Evolutionary conservation across 2,329 filamentous ascomycete genomes (phyloP).

Genomic region (Talaromyces sp.): DNA sequence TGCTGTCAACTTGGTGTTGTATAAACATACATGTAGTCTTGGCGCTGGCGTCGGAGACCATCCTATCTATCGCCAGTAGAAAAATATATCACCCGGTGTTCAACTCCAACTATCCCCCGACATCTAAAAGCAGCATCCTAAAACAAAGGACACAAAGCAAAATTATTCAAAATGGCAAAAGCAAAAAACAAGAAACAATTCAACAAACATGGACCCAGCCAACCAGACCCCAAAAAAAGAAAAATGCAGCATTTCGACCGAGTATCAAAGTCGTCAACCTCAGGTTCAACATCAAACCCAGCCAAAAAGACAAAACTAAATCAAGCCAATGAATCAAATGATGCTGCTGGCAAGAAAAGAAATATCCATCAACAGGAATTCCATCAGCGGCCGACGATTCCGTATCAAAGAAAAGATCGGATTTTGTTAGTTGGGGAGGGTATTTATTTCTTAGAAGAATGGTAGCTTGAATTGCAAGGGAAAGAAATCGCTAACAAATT

Average conservation of each 20-base stretch:
- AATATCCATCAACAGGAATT: conserved; percentile 8
- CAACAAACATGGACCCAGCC: conserved; percentile 16
- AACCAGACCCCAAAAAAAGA: conserved; percentile 10
- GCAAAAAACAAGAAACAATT: conserved; percentile 5
- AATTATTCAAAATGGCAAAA: conserved; percentile 4
- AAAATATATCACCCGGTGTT: background rate
- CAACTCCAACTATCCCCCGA: background rate
- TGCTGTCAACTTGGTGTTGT: too few relatives aligned
- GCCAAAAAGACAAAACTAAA: conserved; percentile 5
- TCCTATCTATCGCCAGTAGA: background rate
- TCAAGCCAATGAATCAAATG: background rate
- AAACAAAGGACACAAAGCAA: background rate
- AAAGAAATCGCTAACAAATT: background rate
- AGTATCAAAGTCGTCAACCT: conserved; percentile 3
- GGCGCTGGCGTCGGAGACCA: background rate
- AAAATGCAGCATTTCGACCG: conserved; percentile 11
- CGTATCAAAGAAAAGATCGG: conserved; percentile 36
- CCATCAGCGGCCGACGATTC: conserved; percentile 26
- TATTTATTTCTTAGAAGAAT: conserved; percentile 17
- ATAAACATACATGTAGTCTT: background rate
- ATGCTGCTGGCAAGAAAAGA: background rate
- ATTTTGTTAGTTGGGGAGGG: conserved; percentile 42
- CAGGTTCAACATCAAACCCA: background rate
- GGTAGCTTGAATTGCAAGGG: background rate
- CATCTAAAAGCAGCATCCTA: background rate